A percentile compares a stretch with the other conserved stretches of the same genome.
Evolutionary conservation across 305 asterid species (phyloP).

Genomic region (Fraxinus paxiana): DNA sequence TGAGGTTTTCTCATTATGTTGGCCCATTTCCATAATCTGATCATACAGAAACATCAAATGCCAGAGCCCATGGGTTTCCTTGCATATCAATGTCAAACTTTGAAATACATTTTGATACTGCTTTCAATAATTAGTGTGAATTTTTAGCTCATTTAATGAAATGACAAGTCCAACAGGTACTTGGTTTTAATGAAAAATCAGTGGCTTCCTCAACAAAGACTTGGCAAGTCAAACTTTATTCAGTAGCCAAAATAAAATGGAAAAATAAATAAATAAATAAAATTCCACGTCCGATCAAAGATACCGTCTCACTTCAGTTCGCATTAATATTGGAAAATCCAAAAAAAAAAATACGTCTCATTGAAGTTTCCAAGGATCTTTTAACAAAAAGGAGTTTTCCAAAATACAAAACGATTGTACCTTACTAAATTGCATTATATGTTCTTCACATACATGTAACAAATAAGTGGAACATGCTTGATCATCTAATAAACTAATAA

Average conservation of each 20-base stretch:
- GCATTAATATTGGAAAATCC: not conserved
- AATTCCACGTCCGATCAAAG: not conserved
- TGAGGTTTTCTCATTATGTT: not conserved
- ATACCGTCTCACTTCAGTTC: not conserved
- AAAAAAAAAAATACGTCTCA: not conserved
- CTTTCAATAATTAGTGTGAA: not conserved
- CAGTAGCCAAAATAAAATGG: not conserved
- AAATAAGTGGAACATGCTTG: conserved; percentile 8
- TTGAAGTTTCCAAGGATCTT: not conserved
- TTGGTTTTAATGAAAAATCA: not conserved
- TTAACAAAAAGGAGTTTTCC: not conserved
- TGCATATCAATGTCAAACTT: not conserved
- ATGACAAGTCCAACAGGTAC: not conserved
- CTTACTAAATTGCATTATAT: not conserved
- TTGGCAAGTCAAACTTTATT: not conserved
- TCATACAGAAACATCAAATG: not conserved
- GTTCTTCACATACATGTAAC: conserved; percentile 3
- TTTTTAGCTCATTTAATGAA: not conserved
- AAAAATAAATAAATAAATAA: not conserved
- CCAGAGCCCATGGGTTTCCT: not conserved
- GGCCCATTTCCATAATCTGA: not conserved
- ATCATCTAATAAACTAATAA: conserved; percentile 12
- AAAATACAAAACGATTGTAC: not conserved
- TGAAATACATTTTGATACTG: not conserved
- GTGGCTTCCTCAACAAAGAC: not conserved